phyloP scores from a whole-genome alignment of 2,329 filamentous ascomycete species.

The Arthrobotrys iridis region DNA sequence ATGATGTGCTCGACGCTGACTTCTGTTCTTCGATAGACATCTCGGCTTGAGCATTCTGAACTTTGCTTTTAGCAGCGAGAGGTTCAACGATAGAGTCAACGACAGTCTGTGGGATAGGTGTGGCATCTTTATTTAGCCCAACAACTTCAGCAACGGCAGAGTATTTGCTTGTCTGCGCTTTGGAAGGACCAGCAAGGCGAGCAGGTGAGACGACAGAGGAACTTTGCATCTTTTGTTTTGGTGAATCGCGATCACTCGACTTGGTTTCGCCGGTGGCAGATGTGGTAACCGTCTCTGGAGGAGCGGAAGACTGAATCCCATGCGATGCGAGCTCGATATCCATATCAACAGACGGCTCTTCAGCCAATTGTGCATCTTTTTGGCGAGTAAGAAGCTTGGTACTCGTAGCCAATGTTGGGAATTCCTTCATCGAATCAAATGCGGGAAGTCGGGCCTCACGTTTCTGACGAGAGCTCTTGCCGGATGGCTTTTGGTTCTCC shows the following conservation, averaged over 20 bases:
- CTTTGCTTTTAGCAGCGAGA: not conserved
- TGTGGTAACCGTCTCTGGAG: not conserved
- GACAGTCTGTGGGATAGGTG: not conserved
- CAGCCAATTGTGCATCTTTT: not conserved
- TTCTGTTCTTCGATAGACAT: not conserved
- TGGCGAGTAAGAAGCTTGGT: not conserved
- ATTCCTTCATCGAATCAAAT: constrained; percentile 27
- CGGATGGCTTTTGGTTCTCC: constrained; percentile 8
- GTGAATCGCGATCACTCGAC: not conserved
- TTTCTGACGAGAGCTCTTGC: not conserved
- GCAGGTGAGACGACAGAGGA: not conserved
- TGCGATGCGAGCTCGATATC: not conserved
- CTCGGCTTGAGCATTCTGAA: not conserved
- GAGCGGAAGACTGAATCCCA: not conserved
- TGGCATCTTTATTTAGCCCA: too few species aligned
- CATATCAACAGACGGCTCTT: not conserved
- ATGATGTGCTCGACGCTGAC: not conserved
- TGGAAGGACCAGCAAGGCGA: not conserved
- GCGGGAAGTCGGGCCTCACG: not conserved
- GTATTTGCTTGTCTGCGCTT: not conserved
- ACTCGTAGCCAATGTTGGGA: constrained; percentile 24
- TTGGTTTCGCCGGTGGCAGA: not conserved
- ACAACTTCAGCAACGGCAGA: not conserved
- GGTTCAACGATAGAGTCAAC: too few species aligned
- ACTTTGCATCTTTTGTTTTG: not conserved